Evolutionary conservation across 352 stramenopile genomes (phyloP).

Genomic region (Pythium aristosporum): DNA sequence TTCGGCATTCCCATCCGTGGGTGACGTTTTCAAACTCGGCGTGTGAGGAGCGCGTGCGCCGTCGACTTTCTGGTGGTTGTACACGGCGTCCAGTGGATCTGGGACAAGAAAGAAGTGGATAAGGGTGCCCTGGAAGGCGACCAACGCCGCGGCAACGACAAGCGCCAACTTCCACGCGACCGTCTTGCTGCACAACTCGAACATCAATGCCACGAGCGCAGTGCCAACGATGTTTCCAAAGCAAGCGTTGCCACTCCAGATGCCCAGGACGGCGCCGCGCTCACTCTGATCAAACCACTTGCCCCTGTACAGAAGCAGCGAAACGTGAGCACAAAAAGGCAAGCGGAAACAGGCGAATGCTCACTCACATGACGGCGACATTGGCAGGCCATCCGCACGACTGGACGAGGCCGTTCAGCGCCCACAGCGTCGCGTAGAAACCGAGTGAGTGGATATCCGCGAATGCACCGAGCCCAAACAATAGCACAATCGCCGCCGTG

Average conservation of each 20-base stretch:
- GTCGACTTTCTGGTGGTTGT: constrained; percentile 48
- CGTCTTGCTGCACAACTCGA: constrained; percentile 69
- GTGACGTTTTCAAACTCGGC: constrained; percentile 21
- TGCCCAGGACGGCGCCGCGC: constrained; percentile 87
- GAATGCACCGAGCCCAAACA: constrained; percentile 64
- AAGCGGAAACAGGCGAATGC: neutral
- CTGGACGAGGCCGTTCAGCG: constrained; percentile 79
- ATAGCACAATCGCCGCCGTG: constrained; percentile 51
- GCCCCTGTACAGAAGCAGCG: constrained; percentile 64
- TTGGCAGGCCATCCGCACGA: constrained; percentile 76
- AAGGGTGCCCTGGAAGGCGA: constrained; percentile 87
- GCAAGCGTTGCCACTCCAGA: constrained; percentile 97
- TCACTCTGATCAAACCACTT: constrained; percentile 91
- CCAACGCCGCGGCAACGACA: constrained; percentile 79
- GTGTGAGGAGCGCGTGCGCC: constrained; percentile 53
- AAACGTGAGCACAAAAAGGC: neutral
- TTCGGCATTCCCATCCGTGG: neutral
- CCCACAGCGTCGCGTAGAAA: constrained; percentile 75
- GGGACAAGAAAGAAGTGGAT: constrained; percentile 83
- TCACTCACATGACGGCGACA: constrained; percentile 76
- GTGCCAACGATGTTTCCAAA: constrained; percentile 95
- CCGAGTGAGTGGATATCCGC: constrained; percentile 61
- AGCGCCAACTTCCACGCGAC: constrained; percentile 90
- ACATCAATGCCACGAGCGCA: constrained; percentile 76
- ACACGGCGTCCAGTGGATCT: constrained; percentile 59